Base-by-base conservation (phyloP, 2,329 filamentous ascomycete species). In the Exutisphaerella laricina region DNA sequence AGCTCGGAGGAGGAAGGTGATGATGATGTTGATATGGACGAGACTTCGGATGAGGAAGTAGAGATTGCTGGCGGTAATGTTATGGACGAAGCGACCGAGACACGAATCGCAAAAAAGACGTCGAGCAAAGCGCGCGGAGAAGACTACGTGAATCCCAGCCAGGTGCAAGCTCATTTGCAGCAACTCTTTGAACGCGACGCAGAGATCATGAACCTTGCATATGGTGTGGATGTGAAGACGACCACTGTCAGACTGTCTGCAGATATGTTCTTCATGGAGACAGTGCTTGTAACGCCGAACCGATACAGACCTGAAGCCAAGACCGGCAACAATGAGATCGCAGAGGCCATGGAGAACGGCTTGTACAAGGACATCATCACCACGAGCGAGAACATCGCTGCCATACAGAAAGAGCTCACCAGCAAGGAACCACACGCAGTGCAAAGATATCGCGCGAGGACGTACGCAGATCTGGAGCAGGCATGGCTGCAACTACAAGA, bases 211-310 rank as follows among this genome's bases (percentile, higher is more conserved):
- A 75, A 80, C 12, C 72, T 96, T n/a, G 70, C 98, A 4, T 98
- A 96, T 67, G 60, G 60, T 13, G 44, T 55, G 36, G 47, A 52
- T 20, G 13, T 38, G 32, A 34, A 44, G 29, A 48, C 43, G 31
- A 46, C 45, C 23, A 43, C 38, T 7, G 29, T 23, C 2, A 36
- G 45, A 14, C 48, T 61, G 0, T 60, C 57, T 18, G 55, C 60
- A 3, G 85, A 95, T 54, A 95, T 97, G 82, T 97, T 98, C 68
- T 98, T 98, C 68, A 73, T 97, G 43, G 82, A 85, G 43, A 83
- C 81, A 25, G 71, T 98, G 39, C 72, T 97, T 10, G 88, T 98
- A 0, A 88, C 94, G 2, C 92, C 92, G 2, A 98, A 95, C 63
- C 84, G 82, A 56, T 98, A 84, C 64, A 82, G 92, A 29, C 89